Conservation (phyloP, 352 stramenopile genomes). For the Phytophthora uliginosa region DNA sequence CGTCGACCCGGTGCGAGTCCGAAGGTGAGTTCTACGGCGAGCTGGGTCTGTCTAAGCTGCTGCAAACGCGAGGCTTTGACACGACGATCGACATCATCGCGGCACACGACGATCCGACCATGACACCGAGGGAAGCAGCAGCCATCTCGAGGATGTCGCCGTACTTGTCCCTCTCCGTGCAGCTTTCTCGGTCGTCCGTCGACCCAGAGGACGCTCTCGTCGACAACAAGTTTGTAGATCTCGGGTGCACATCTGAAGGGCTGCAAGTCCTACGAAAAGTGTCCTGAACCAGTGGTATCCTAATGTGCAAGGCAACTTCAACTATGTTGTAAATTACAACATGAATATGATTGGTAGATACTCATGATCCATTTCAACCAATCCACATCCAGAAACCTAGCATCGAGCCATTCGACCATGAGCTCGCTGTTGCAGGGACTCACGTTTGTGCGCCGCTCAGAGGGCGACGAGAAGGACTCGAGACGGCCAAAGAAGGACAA, state of each 20-base stretch:
- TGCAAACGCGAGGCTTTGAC: conserved; percentile 47
- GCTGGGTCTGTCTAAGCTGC: conserved; percentile 47
- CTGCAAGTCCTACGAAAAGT: conserved; percentile 75
- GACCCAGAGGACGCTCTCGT: conserved; percentile 47
- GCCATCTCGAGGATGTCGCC: conserved; percentile 45
- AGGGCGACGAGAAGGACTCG: conserved; percentile 23
- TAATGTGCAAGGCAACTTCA: conserved; percentile 20
- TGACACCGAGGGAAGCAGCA: conserved; percentile 69
- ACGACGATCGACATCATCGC: conserved; percentile 61
- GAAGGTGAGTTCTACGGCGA: conserved; percentile 62
- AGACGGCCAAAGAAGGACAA: conserved; percentile 48
- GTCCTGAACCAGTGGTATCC: conserved; percentile 23
- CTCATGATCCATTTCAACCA: conserved; percentile 19
- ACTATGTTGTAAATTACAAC: conserved; percentile 15
- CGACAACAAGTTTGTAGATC: conserved; percentile 55
- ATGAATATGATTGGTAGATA: conserved; percentile 4
- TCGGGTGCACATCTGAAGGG: conserved; percentile 52
- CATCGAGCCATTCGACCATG: conserved; percentile 33
- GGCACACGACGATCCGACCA: conserved; percentile 31
- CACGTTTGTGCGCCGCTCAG: conserved; percentile 59
- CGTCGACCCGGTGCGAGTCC: conserved; percentile 56
- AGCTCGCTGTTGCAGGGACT: conserved; percentile 75
- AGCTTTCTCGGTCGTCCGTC: conserved; percentile 48
- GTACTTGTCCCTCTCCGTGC: conserved; percentile 63
- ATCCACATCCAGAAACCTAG: conserved; percentile 14